Conservation (phyloP, 805 yeast species). For the Henningerozyma blattae region DNA sequence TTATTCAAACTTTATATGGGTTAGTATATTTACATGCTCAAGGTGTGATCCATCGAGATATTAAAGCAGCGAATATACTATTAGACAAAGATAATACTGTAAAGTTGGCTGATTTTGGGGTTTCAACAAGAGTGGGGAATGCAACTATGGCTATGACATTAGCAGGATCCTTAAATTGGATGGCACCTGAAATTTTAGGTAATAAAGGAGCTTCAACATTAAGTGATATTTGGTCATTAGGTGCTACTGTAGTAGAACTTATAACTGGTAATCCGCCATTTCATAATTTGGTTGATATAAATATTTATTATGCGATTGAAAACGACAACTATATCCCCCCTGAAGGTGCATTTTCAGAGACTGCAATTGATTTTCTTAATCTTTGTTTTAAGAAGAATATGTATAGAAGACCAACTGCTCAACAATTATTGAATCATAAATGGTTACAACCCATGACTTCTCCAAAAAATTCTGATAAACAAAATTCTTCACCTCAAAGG, state of each 20-base stretch:
- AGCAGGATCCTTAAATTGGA: slow-evolving; percentile 94
- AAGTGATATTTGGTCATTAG: slow-evolving; percentile 88
- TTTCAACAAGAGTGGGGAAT: slow-evolving; percentile 68
- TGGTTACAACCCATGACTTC: slow-evolving; percentile 31
- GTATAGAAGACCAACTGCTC: slow-evolving; percentile 50
- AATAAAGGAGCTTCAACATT: slow-evolving; percentile 79
- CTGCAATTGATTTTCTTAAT: slow-evolving; percentile 57
- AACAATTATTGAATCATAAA: slow-evolving; percentile 47
- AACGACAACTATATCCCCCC: slow-evolving; percentile 29
- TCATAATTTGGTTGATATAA: slow-evolving; percentile 36
- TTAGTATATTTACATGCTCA: slow-evolving; percentile 58
- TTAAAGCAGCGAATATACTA: slow-evolving; percentile 85
- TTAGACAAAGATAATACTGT: slow-evolving; percentile 60
- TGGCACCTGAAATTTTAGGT: slow-evolving; percentile 92
- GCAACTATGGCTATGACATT: slow-evolving; percentile 40
- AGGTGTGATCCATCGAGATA: slow-evolving; percentile 83
- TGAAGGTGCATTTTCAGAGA: slow-evolving; percentile 21
- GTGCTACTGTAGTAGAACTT: slow-evolving; percentile 87
- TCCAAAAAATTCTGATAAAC: no score
- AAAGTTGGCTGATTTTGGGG: slow-evolving; percentile 92
- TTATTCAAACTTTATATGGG: slow-evolving; percentile 62
- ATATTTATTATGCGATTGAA: slow-evolving; percentile 28
- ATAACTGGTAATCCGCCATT: slow-evolving; percentile 84
- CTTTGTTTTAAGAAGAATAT: slow-evolving; percentile 67
- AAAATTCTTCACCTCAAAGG: neutral